Conservation (phyloP, 306 rosid genomes). For the Lotus japonicus region DNA sequence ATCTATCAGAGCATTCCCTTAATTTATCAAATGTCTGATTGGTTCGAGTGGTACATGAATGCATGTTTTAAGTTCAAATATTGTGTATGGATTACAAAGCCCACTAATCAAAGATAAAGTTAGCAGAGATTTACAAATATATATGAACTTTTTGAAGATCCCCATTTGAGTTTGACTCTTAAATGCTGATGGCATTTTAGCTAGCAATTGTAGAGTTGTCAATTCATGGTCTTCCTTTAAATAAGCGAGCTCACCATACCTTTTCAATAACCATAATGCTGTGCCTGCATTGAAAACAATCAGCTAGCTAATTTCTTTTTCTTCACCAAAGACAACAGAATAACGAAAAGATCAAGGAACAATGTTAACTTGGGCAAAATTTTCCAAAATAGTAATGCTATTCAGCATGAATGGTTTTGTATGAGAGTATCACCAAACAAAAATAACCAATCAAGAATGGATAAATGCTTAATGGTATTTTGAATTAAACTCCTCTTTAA, state of each 20-base stretch:
- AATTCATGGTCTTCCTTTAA: conserved; percentile 10
- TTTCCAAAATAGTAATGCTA: background rate
- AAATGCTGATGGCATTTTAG: conserved; percentile 29
- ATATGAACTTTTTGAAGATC: conserved; percentile 16
- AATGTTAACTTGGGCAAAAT: background rate
- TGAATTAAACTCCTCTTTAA: too few relatives aligned
- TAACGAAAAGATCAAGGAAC: background rate
- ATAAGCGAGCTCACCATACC: background rate
- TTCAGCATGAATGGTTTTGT: too few relatives aligned
- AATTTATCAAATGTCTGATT: too few relatives aligned
- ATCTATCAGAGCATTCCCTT: background rate
- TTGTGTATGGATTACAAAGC: too few relatives aligned
- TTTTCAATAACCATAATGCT: conserved; percentile 29
- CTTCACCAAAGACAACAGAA: background rate
- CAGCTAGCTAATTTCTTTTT: background rate
- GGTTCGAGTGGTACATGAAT: too few relatives aligned
- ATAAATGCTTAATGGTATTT: too few relatives aligned
- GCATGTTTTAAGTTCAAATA: too few relatives aligned
- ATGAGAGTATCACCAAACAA: too few relatives aligned
- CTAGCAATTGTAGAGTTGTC: conserved; percentile 30
- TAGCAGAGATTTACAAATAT: conserved; percentile 6
- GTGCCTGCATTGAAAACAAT: conserved; percentile 23
- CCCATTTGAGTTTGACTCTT: conserved; percentile 31
- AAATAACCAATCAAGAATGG: too few relatives aligned
- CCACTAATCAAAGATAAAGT: background rate